Base-by-base conservation (phyloP, 176 grass and related monocot genomes). In the Musa troglodytarum region DNA sequence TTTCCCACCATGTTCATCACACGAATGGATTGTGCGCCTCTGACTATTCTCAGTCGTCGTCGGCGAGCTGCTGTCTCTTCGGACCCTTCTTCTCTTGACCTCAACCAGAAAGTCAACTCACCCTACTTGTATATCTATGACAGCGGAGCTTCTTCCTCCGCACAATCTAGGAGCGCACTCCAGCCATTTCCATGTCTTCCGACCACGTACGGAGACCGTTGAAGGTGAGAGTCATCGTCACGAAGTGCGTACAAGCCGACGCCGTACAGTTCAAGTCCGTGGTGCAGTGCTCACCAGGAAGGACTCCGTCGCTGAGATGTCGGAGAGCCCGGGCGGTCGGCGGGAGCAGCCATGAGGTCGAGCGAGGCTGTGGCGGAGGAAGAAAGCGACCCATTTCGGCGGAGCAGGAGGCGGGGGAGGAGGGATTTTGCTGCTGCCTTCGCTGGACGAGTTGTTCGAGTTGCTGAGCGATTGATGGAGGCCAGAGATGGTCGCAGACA, bases 221-320 rank as follows among this genome's bases (percentile, higher is more conserved):
- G 83, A 80, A 65, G 70, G 25, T 88, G 29, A 88, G 74, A 11
- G 71, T 77, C 83, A 85, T 89, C 83, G 80, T 85, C 80, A 85
- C 83, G 50, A 76, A 54, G 67, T 89, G 63, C 83, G 83, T 89
- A 76, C 70, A 77, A 68, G 78, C 80, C 51, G 87, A 89, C 54
- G 76, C 68, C 59, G 76, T 49, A 0, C 61, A 76, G 20, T 86
- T 89, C 87, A 89, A 89, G 83, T 82, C 77, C 68, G 61, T 85
- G 80, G 83, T 86, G 76, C 87, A 89, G 72, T 73, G 68, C 20
- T 89, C 80, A 89, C 83, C 5, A 73, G 87, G 65, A 85, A 28
- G 54, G 15, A 79, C 3, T 0, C 66, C 1, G 57, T 61, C 57
- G 57, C 57, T 5, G 57, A 59, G 56, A 19, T 17, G n/a, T 14